Conservation (phyloP, 2,329 filamentous ascomycete species). For the Colletotrichum orchidophilum region DNA sequence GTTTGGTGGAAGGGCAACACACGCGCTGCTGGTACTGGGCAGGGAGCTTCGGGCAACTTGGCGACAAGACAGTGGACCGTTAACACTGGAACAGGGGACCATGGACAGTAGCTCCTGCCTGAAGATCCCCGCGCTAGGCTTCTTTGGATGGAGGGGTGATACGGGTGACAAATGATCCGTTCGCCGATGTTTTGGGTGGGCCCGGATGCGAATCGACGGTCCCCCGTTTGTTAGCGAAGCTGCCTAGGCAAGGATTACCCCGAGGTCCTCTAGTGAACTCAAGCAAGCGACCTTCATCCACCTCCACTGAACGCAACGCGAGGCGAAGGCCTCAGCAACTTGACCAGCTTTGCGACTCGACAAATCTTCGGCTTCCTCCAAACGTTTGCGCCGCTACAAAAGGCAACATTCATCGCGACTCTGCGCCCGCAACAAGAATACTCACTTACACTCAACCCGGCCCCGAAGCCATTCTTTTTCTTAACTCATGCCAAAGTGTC, state of each 20-base stretch:
- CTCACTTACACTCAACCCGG: neutral
- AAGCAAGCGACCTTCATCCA: constrained; percentile 14
- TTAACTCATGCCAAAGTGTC: constrained; percentile 19
- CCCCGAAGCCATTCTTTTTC: neutral
- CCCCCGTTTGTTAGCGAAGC: constrained; percentile 18
- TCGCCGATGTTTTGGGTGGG: constrained; percentile 12
- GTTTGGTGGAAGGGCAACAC: constrained; percentile 19
- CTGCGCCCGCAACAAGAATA: neutral
- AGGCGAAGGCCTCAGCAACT: constrained; percentile 28
- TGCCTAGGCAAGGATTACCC: constrained; percentile 32
- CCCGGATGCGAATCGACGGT: neutral
- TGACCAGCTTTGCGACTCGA: constrained; percentile 5
- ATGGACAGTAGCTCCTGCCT: neutral
- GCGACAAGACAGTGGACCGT: constrained; percentile 28
- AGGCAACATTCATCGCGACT: neutral
- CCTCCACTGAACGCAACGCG: constrained; percentile 25
- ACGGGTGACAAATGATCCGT: constrained; percentile 24
- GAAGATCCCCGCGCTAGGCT: constrained; percentile 34
- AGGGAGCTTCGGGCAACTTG: constrained; percentile 28
- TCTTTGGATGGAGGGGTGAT: constrained; percentile 32
- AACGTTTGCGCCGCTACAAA: neutral
- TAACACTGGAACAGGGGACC: constrained; percentile 11
- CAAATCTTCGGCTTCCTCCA: neutral
- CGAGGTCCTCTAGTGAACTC: neutral
- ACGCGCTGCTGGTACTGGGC: constrained; percentile 23